These are phyloP conservation scores for Stagonosporopsis cucurbitacearum DNA, from an alignment of 2,329 filamentous ascomycete genomes.

Conservation along the genomic window DNA sequence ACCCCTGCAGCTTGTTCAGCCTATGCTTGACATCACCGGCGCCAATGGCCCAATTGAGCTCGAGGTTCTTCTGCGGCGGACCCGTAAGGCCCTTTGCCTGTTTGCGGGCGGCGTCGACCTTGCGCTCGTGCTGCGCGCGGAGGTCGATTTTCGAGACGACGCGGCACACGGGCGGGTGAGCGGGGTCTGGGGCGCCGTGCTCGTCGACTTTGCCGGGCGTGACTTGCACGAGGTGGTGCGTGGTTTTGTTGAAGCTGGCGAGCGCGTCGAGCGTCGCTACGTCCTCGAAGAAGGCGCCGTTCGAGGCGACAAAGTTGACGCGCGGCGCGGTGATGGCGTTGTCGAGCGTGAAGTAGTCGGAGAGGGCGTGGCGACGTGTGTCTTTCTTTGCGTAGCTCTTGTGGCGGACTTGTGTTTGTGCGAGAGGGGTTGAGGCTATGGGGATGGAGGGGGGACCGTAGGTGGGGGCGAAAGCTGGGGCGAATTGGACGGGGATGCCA, in stretches of 20 bases:
- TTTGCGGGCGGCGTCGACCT: constrained; percentile 53
- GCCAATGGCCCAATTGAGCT: constrained; percentile 88
- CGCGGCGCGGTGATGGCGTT: constrained; percentile 55
- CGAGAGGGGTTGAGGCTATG: constrained; percentile 8
- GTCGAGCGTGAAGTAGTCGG: constrained; percentile 54
- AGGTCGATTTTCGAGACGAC: constrained; percentile 66
- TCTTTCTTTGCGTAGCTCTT: constrained; percentile 34
- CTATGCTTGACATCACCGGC: constrained; percentile 73
- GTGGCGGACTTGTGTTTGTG: constrained; percentile 24
- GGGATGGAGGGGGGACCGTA: constrained; percentile 10
- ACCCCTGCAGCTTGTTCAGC: constrained; percentile 61
- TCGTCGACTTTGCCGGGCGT: constrained; percentile 34
- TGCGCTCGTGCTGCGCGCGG: constrained; percentile 55
- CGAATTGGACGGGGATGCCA: constrained; percentile 28
- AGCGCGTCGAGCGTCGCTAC: constrained; percentile 50
- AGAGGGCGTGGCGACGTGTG: constrained; percentile 46
- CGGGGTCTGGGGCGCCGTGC: constrained; percentile 50
- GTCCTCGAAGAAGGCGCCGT: constrained; percentile 46
- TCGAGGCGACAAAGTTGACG: constrained; percentile 54
- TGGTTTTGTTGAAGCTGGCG: constrained; percentile 55
- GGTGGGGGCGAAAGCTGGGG: constrained; percentile 25
- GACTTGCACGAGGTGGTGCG: constrained; percentile 60
- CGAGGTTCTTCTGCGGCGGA: constrained; percentile 71
- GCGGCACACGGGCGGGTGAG: constrained; percentile 68
- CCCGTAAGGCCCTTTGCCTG: constrained; percentile 41